phyloP scores from a whole-genome alignment of 352 stramenopile species.

The Pythium angustatum region DNA sequence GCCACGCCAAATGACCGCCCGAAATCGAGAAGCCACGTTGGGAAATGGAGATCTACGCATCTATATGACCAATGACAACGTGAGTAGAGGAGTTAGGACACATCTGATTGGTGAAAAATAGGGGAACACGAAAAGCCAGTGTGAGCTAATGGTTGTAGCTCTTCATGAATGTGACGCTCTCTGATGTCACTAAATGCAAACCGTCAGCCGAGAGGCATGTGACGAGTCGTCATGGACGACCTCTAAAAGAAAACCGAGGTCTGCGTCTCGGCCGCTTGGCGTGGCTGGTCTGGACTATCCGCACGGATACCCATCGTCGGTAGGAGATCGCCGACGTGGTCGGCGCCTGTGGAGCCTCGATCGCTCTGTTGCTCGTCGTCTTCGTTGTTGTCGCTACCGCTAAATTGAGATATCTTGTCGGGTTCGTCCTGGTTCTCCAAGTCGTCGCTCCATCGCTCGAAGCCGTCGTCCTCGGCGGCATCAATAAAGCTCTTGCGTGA shows the following conservation, averaged over 20 bases:
- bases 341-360: background rate
- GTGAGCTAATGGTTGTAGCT: conserved; percentile 15
- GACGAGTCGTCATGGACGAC: background rate
- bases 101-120: conserved; percentile 14
- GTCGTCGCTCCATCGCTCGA: conserved; percentile 14
- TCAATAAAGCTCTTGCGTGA: conserved; percentile 29
- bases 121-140: conserved; percentile 1
- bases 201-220: background rate
- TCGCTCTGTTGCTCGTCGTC: background rate
- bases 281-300: background rate
- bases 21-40: too few species aligned
- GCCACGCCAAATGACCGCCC: too few species aligned
- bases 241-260: conserved; percentile 23
- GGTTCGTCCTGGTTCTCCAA: background rate
- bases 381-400: conserved; percentile 2
- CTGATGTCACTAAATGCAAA: conserved; percentile 8
- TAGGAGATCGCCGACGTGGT: background rate
- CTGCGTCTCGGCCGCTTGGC: conserved; percentile 3
- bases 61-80: conserved; percentile 10
- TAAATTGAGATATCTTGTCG: conserved; percentile 2
- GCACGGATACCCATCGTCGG: background rate
- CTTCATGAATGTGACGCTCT: conserved; percentile 9
- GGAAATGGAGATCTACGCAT: too few species aligned
- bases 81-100: too few species aligned
- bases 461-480: conserved; percentile 17